These are phyloP conservation scores for Aurinia saxatilis DNA, from an alignment of 345 rosid genomes.

Conservation along the genomic window DNA sequence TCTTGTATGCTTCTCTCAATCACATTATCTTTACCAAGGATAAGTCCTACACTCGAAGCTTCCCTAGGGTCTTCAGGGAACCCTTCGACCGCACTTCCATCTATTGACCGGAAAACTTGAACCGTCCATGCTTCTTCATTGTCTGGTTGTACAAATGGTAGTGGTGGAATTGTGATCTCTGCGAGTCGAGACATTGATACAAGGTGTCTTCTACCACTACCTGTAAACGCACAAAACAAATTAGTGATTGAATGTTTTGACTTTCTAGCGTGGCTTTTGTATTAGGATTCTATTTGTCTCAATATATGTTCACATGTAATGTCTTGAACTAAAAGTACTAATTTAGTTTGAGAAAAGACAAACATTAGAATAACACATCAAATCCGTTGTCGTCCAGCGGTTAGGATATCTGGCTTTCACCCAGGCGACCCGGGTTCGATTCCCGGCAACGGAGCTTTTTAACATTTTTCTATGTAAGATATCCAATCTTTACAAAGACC, in stretches of 20 bases:
- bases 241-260: background rate
- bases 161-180: conserved; percentile 24
- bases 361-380: background rate
- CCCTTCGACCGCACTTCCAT: conserved; percentile 38
- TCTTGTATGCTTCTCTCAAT: conserved; percentile 81
- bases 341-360: no score
- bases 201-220: conserved; percentile 28
- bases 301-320: background rate
- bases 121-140: conserved; percentile 51
- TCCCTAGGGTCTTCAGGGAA: conserved; percentile 35
- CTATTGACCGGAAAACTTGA: conserved; percentile 69
- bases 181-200: conserved; percentile 26
- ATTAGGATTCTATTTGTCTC: no score
- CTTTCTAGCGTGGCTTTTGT: background rate
- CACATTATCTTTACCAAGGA: conserved; percentile 44
- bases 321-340: no score
- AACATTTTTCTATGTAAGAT: no score
- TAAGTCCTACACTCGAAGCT: conserved; percentile 42
- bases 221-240: background rate
- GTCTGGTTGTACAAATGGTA: background rate
- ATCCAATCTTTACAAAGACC: no score
- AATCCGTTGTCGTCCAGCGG: conserved; percentile 92
- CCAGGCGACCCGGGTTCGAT: conserved; percentile 99
- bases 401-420: conserved; percentile 97
- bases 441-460: conserved; percentile 74